Evolutionary conservation across 345 rosid species (phyloP), one percentile per base, ranked within the genome.

Genomic region (Mangifera indica): DNA sequence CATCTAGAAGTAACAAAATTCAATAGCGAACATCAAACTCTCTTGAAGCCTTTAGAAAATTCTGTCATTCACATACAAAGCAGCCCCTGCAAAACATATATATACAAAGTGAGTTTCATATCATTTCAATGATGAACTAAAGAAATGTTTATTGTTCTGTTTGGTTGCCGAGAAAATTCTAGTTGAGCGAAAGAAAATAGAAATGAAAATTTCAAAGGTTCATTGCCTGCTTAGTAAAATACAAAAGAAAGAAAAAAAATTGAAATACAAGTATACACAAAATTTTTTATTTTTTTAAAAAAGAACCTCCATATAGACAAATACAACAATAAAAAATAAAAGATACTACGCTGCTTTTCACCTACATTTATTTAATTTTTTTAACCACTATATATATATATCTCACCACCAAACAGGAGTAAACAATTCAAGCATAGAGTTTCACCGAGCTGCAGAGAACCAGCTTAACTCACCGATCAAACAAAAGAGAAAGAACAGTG

Each of bases 1-100:
- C 96, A 90, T 90, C 4, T 64, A 22, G 70, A 13, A 32, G 40
- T 11, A 32, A 42, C n/a, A 10, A 54, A 10, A 15, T 9, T 5
- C 11, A 42, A 15, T 32, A 9, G 8, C 12, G 45, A 29, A 22
- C 15, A 48, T 10, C 9, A 65, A 26, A 32, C 17, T 10, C 32
- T 29, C 32, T 29, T 29, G 32, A 29, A 29, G 32, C 32, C 32
- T 29, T 29, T 29, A 29, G 32, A 29, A 29, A 29, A 29, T 29
- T 11, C 13, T 29, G 32, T 29, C 1, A 29, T 26, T 59, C 12
- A 56, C n/a, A 77, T 63, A 71, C 58, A 63, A 42, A 75, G 32
- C 32, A 29, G 32, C 3, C 32, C 32, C 32, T 29, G 32, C 32
- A 29, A 29, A 29, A 29, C 32, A 29, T 29, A 29, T 29, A 32